Conservation (phyloP, 148 eudicot species). For the Vaccinium darrowii region DNA sequence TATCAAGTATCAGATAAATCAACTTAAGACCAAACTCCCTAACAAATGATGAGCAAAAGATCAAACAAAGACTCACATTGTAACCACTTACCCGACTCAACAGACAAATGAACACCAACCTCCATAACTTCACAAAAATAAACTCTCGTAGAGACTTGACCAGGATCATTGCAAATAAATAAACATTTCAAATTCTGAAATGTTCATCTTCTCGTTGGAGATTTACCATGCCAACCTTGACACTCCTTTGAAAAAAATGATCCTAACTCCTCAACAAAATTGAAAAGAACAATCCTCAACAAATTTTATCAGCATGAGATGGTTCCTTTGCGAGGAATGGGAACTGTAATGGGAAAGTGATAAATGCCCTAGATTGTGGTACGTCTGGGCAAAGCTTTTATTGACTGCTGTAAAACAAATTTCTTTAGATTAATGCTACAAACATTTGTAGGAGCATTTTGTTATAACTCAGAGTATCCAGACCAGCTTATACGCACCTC, state of each 20-base stretch:
- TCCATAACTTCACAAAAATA: not conserved
- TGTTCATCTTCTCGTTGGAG: not conserved
- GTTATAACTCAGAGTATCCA: too few relatives aligned
- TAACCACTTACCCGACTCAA: not conserved
- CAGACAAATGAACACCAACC: not conserved
- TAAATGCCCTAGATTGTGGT: not conserved
- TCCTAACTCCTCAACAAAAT: not conserved
- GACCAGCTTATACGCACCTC: too few relatives aligned
- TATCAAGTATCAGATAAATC: not conserved
- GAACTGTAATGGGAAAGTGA: not conserved
- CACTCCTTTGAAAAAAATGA: not conserved
- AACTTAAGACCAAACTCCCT: not conserved
- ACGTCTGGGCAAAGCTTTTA: not conserved
- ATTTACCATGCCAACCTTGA: conserved; percentile 5
- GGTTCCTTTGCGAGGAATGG: not conserved
- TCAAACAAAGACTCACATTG: not conserved
- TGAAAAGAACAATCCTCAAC: not conserved
- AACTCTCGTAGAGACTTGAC: not conserved
- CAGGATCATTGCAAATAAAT: not conserved
- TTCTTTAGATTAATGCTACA: not conserved
- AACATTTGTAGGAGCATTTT: not conserved
- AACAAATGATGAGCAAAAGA: not conserved
- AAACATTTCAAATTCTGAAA: not conserved
- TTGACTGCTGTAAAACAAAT: not conserved
- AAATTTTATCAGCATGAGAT: not conserved